A percentile compares a stretch with the other conserved stretches of the same genome.
These are phyloP conservation scores for Phlebopus sp. DNA, from an alignment of 1,284 basidiomycete species.

Conservation along the genomic window DNA sequence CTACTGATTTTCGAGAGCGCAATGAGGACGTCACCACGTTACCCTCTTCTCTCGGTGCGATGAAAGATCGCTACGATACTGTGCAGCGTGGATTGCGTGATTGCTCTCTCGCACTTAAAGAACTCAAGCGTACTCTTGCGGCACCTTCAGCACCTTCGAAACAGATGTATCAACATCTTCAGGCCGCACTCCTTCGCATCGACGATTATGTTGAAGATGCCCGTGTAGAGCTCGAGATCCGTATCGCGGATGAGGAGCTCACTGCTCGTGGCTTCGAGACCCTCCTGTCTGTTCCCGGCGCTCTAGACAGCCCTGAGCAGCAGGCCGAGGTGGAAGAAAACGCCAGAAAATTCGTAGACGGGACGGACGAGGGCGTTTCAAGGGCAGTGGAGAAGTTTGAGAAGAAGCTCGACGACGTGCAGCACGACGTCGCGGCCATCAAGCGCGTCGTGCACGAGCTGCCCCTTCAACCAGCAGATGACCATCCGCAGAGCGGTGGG, in stretches of 20 bases:
- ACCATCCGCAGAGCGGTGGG: slow-evolving; percentile 22
- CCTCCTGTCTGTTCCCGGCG: slow-evolving; percentile 58
- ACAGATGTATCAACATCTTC: slow-evolving; percentile 38
- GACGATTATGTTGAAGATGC: slow-evolving; percentile 82
- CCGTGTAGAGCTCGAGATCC: slow-evolving; percentile 84
- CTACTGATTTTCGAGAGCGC: no score
- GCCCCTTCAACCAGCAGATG: slow-evolving; percentile 3
- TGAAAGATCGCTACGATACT: slow-evolving; percentile 56
- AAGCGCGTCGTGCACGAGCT: slow-evolving; percentile 56
- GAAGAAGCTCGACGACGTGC: slow-evolving; percentile 70
- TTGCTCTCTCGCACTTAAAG: slow-evolving; percentile 62
- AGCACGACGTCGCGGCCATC: slow-evolving; percentile 72
- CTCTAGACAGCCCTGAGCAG: slow-evolving; percentile 34
- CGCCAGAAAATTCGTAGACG: slow-evolving; percentile 59
- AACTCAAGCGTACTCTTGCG: slow-evolving; percentile 45
- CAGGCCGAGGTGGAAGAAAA: slow-evolving; percentile 47
- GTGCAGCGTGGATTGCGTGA: slow-evolving; percentile 65
- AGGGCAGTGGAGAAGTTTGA: slow-evolving; percentile 51
- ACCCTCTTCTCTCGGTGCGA: slow-evolving; percentile 42
- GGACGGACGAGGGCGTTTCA: slow-evolving; percentile 47
- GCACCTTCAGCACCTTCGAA: slow-evolving; percentile 14
- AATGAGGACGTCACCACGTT: slow-evolving; percentile 34
- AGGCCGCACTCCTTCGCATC: slow-evolving; percentile 60
- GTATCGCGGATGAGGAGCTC: slow-evolving; percentile 74
- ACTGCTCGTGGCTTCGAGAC: slow-evolving; percentile 71